Percentiles rank a stretch among this genome's conserved stretches.
Evolutionary conservation across 1,139 yeast genomes (phyloP).

Genomic region (Blastobotrys raffinosifermentans): DNA sequence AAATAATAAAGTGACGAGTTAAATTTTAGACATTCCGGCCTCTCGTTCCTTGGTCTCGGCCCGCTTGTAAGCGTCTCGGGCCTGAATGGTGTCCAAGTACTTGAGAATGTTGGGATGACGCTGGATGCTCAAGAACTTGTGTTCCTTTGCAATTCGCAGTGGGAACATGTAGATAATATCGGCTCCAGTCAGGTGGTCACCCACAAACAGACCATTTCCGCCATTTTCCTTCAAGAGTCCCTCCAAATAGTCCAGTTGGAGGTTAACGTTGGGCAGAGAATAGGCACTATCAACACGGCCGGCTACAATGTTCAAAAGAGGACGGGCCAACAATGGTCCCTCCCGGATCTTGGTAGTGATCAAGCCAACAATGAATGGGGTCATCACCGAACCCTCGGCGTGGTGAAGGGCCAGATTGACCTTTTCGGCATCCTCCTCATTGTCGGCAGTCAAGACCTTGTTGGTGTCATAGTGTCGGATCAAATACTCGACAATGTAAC

Average conservation of each 20-base stretch:
- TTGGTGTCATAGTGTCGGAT: slow-evolving; percentile 34
- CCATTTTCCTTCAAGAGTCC: slow-evolving; percentile 36
- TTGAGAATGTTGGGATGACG: background rate
- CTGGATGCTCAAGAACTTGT: background rate
- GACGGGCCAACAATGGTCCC: slow-evolving; percentile 46
- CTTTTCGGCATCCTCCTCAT: slow-evolving; percentile 33
- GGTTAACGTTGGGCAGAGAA: slow-evolving; percentile 18
- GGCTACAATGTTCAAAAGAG: slow-evolving; percentile 38
- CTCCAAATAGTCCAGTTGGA: slow-evolving; percentile 34
- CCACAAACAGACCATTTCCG: slow-evolving; percentile 47
- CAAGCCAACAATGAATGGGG: slow-evolving; percentile 40
- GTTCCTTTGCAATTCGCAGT: slow-evolving; percentile 3
- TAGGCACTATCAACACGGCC: slow-evolving; percentile 40
- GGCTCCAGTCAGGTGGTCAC: slow-evolving; percentile 51
- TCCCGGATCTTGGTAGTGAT: slow-evolving; percentile 32
- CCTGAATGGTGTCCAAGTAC: slow-evolving; percentile 3
- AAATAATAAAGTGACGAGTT: no score
- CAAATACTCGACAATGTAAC: slow-evolving; percentile 27
- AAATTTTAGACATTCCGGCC: background rate
- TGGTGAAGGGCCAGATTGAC: slow-evolving; percentile 51
- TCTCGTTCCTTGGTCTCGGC: background rate
- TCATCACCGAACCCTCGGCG: slow-evolving; percentile 54
- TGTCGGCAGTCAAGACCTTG: slow-evolving; percentile 24
- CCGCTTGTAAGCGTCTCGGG: slow-evolving; percentile 3
- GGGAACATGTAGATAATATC: slow-evolving; percentile 42